Conservation (phyloP, 2,329 filamentous ascomycete species). For the Scedosporium minutisporum region DNA sequence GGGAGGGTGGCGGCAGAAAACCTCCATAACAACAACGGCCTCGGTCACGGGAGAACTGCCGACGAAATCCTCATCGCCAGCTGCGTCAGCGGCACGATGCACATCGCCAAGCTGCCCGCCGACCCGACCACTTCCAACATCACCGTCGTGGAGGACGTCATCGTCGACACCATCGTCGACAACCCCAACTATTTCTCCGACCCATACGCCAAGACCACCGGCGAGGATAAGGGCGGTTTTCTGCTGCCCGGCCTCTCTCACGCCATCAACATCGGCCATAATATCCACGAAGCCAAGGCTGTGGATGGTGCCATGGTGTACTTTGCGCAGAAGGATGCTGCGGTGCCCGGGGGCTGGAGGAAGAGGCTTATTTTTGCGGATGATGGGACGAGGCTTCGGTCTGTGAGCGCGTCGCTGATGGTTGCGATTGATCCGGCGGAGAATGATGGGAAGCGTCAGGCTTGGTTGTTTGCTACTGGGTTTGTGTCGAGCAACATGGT, state of each 20-base stretch:
- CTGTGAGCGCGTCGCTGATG: constrained; percentile 40
- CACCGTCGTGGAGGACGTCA: constrained; percentile 29
- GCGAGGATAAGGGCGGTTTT: constrained; percentile 42
- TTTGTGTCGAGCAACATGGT: constrained; percentile 39
- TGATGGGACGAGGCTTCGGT: constrained; percentile 40
- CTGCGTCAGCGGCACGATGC: constrained; percentile 35
- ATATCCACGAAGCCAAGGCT: constrained; percentile 22
- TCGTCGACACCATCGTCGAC: constrained; percentile 37
- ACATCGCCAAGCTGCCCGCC: constrained; percentile 24
- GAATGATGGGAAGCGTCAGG: constrained; percentile 34
- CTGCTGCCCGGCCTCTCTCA: constrained; percentile 38
- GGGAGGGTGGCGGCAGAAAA: constrained; percentile 32
- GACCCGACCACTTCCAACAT: constrained; percentile 21
- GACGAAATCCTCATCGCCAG: constrained; percentile 33
- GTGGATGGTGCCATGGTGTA: constrained; percentile 37
- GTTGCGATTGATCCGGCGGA: constrained; percentile 39
- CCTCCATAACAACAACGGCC: constrained; percentile 46
- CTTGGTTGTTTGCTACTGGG: constrained; percentile 49
- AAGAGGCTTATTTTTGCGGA: constrained; percentile 46
- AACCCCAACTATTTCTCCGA: constrained; percentile 51
- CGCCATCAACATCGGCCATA: constrained; percentile 24
- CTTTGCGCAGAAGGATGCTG: constrained; percentile 14
- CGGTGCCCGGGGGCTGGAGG: constrained; percentile 23
- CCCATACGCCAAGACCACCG: constrained; percentile 29
- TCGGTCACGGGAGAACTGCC: constrained; percentile 35